phyloP scores from a whole-genome alignment of 2,329 filamentous ascomycete species.

The Trichoderma sp. region DNA sequence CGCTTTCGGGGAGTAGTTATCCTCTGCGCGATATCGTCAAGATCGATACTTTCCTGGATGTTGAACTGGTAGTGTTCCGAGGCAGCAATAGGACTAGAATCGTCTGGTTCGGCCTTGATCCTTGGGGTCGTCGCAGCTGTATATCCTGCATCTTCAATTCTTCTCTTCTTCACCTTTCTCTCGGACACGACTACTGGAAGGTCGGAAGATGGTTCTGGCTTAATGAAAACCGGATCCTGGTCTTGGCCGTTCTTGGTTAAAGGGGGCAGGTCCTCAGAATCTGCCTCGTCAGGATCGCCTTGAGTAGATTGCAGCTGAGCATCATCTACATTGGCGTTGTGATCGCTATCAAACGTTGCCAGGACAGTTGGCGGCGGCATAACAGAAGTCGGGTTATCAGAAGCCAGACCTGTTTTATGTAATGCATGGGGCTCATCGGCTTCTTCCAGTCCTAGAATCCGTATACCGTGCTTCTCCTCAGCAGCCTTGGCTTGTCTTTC shows the following conservation, averaged over 20 bases:
- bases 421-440: not conserved
- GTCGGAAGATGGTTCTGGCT: slow-evolving; percentile 58
- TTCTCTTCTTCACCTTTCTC: slow-evolving; percentile 51
- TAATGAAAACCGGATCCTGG: slow-evolving; percentile 35
- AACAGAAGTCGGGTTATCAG: slow-evolving; percentile 18
- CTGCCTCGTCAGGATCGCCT: slow-evolving; percentile 22
- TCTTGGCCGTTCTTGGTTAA: slow-evolving; percentile 23
- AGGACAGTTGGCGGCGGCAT: slow-evolving; percentile 1
- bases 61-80: slow-evolving; percentile 31
- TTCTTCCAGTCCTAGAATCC: slow-evolving; percentile 31
- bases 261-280: slow-evolving; percentile 29
- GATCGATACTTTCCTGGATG: slow-evolving; percentile 60
- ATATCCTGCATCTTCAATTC: slow-evolving; percentile 33
- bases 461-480: slow-evolving; percentile 41
- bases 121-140: slow-evolving; percentile 32
- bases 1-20: slow-evolving; percentile 42
- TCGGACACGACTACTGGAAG: slow-evolving; percentile 53
- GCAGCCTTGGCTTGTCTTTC: slow-evolving; percentile 46
- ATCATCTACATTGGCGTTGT: slow-evolving; percentile 22
- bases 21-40: slow-evolving; percentile 41
- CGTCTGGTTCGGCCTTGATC: slow-evolving; percentile 45
- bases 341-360: slow-evolving; percentile 21
- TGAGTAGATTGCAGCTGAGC: slow-evolving; percentile 24
- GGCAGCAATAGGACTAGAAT: slow-evolving; percentile 35
- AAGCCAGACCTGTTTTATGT: slow-evolving; percentile 24